Evolutionary conservation across 257 asterid species (phyloP).

Genomic region (Nicotiana noctiflora): DNA sequence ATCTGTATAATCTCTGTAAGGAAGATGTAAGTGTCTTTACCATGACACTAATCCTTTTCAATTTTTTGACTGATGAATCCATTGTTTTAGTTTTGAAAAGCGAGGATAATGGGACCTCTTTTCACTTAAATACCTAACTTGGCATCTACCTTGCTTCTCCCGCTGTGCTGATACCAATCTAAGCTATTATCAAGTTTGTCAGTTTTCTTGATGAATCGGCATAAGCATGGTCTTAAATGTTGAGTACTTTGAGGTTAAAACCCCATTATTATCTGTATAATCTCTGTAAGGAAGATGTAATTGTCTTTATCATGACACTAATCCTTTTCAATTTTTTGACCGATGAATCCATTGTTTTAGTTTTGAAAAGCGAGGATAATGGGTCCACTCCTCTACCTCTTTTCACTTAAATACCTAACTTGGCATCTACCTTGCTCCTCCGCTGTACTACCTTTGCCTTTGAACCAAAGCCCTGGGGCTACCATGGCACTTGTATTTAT

Average conservation of each 20-base stretch:
- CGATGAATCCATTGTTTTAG: neutral
- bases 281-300: neutral
- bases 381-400: neutral
- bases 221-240: neutral
- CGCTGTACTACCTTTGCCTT: neutral
- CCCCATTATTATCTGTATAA: neutral
- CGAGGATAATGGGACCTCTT: no score
- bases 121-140: no score
- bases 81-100: neutral
- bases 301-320: neutral
- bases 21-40: neutral
- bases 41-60: neutral
- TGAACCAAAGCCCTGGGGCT: neutral
- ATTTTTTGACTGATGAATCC: neutral
- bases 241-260: neutral
- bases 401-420: neutral
- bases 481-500: neutral
- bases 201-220: neutral
- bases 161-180: neutral
- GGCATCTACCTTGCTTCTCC: no score
- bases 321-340: neutral
- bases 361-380: neutral
- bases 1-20: neutral
- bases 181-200: neutral
- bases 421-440: neutral